A percentile compares a stretch with the other conserved stretches of the same genome.
Evolutionary conservation across 1,284 basidiomycete species (phyloP).

Genomic region (Schizophyllum amplum): DNA sequence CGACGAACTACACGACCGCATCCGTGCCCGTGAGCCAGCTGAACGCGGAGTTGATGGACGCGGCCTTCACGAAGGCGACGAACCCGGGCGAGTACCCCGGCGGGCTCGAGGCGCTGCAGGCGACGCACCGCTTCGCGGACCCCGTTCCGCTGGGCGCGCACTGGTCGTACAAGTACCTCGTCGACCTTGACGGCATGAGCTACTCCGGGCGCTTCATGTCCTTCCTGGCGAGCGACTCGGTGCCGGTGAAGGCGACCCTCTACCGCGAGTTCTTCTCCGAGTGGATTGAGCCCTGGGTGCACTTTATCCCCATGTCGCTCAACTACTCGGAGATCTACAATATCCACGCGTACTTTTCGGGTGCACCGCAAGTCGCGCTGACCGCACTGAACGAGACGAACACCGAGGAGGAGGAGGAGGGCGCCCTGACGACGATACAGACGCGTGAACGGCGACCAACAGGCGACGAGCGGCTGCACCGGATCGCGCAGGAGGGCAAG

Average conservation of each 20-base stretch:
- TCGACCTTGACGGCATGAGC: conserved; percentile 93
- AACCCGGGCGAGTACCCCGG: conserved; percentile 35
- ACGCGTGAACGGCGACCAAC: conserved; percentile 81
- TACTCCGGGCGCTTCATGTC: conserved; percentile 88
- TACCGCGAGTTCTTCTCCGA: conserved; percentile 86
- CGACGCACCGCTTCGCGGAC: conserved; percentile 68
- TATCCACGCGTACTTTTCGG: conserved; percentile 85
- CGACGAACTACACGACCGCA: background rate
- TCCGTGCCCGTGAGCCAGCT: conserved; percentile 25
- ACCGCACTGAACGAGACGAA: conserved; percentile 9
- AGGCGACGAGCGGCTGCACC: conserved; percentile 42
- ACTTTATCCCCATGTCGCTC: conserved; percentile 85
- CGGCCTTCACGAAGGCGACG: conserved; percentile 78
- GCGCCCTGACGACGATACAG: conserved; percentile 43
- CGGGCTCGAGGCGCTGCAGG: conserved; percentile 19
- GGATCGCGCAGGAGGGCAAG: conserved; percentile 83
- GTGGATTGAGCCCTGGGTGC: conserved; percentile 78
- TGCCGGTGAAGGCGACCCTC: conserved; percentile 82
- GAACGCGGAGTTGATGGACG: conserved; percentile 82
- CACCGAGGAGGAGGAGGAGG: background rate
- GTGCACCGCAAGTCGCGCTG: conserved; percentile 57
- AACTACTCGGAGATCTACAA: conserved; percentile 89
- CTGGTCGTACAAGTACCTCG: conserved; percentile 89
- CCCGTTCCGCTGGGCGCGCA: conserved; percentile 77
- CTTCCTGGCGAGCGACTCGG: conserved; percentile 82